These are phyloP conservation scores for Hyaloscypha finlandica DNA, from an alignment of 495 filamentous ascomycete genomes.

Conservation along the genomic window DNA sequence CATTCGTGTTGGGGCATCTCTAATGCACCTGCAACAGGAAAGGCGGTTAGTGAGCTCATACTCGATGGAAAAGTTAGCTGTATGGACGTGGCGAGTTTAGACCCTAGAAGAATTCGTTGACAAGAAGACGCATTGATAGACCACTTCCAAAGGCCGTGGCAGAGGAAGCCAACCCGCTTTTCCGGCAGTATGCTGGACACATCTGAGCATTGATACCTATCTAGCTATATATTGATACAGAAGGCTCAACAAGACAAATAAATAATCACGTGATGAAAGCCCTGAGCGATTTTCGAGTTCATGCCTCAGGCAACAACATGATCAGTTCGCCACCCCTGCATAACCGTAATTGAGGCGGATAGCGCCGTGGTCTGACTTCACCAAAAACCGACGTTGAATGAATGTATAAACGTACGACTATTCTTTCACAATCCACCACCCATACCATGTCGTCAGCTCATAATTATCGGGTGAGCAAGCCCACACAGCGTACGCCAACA, in stretches of 20 bases:
- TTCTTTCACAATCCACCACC: constrained; percentile 4
- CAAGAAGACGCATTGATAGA: not conserved
- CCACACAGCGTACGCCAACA: constrained; percentile 16
- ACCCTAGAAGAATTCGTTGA: constrained; percentile 53
- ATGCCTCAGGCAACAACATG: no score
- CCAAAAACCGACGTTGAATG: not conserved
- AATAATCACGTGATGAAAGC: no score
- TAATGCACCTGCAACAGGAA: constrained; percentile 90
- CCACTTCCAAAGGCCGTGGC: constrained; percentile 8
- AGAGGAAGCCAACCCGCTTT: not conserved
- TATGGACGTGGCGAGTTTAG: constrained; percentile 66
- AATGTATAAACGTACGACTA: not conserved
- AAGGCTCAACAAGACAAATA: no score
- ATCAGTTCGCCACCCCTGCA: no score
- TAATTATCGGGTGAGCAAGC: constrained; percentile 15
- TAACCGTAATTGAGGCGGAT: no score
- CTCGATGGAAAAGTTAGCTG: constrained; percentile 77
- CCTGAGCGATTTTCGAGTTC: no score
- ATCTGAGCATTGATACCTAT: no score
- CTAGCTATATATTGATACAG: no score
- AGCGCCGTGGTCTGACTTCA: not conserved
- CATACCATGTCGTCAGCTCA: constrained; percentile 14
- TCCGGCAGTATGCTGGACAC: no score
- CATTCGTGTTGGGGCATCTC: constrained; percentile 98
- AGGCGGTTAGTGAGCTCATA: constrained; percentile 80